Evolutionary conservation across 345 rosid species (phyloP).

Genomic region (Boechera retrofracta): DNA sequence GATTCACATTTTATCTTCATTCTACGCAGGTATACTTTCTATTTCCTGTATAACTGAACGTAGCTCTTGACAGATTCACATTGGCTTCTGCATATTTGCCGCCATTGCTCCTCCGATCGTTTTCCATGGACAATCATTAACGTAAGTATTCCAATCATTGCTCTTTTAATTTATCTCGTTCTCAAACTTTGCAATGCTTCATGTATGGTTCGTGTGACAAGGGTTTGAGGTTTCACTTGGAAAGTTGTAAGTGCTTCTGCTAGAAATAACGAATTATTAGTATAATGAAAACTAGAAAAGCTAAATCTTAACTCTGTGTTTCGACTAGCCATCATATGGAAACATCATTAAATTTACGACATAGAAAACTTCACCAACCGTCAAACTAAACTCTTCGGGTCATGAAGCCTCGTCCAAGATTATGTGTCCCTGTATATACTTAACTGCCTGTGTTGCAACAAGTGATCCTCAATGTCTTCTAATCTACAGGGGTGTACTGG

Average conservation of each 20-base stretch:
- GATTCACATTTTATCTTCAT: not conserved
- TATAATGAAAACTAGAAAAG: not conserved
- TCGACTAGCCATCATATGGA: not conserved
- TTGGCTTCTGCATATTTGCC: slow-evolving; percentile 90
- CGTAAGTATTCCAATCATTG: slow-evolving; percentile 62
- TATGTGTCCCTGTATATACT: not conserved
- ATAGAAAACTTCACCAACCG: not conserved
- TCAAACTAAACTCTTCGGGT: not conserved
- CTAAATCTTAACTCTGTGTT: not conserved
- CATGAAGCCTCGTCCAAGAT: slow-evolving; percentile 1
- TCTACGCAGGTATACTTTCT: slow-evolving; percentile 1
- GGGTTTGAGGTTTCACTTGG: slow-evolving; percentile 2
- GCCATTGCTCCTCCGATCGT: slow-evolving; percentile 96
- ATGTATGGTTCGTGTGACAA: not conserved
- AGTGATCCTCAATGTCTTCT: slow-evolving; percentile 16
- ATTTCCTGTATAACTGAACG: slow-evolving; percentile 22
- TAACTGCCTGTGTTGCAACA: slow-evolving; percentile 3
- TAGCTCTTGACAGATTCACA: slow-evolving; percentile 68
- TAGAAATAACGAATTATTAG: not conserved
- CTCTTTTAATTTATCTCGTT: slow-evolving; percentile 1
- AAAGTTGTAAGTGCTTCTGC: slow-evolving; percentile 11
- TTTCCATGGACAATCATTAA: slow-evolving; percentile 86
- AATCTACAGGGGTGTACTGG: slow-evolving; percentile 82
- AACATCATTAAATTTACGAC: not conserved
- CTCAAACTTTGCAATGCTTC: slow-evolving; percentile 7